These are phyloP conservation scores for Colletotrichum gigasporum DNA, from an alignment of 2,329 filamentous ascomycete genomes.

Conservation along the genomic window DNA sequence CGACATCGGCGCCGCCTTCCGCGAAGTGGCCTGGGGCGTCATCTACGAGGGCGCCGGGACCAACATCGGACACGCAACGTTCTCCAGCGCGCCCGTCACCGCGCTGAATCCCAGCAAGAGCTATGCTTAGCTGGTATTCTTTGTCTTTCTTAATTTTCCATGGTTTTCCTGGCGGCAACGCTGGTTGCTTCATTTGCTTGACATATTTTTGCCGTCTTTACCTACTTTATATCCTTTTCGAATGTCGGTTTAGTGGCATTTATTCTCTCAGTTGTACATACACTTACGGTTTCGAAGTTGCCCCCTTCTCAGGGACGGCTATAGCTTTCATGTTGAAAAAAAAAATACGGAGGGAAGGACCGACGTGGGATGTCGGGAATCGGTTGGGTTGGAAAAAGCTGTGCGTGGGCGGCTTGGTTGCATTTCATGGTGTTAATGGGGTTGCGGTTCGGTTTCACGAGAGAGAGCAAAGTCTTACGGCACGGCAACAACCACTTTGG, in stretches of 20 bases:
- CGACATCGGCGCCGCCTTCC: constrained; percentile 45
- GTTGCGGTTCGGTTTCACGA: background rate
- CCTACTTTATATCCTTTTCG: background rate
- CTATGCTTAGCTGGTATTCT: constrained; percentile 44
- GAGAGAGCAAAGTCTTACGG: background rate
- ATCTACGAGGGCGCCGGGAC: constrained; percentile 49
- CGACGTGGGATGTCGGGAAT: background rate
- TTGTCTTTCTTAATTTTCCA: background rate
- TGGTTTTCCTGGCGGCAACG: too few relatives aligned
- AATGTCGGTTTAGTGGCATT: background rate
- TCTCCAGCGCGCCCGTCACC: constrained; percentile 48
- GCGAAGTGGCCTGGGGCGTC: constrained; percentile 56
- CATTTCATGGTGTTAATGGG: constrained; percentile 18
- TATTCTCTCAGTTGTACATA: constrained; percentile 19
- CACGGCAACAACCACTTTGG: background rate
- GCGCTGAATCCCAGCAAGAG: constrained; percentile 45
- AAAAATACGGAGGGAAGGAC: background rate
- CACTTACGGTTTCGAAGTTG: too few relatives aligned
- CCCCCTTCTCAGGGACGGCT: too few relatives aligned
- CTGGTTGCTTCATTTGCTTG: background rate
- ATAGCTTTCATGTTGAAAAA: background rate
- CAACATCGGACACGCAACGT: constrained; percentile 54
- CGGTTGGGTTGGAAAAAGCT: background rate
- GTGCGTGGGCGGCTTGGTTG: background rate
- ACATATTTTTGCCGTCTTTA: background rate